Percentiles rank a stretch among this genome's conserved stretches.
Evolutionary conservation across 2,329 filamentous ascomycete genomes (phyloP).

Genomic region (Proliferodiscus dingleyae): DNA sequence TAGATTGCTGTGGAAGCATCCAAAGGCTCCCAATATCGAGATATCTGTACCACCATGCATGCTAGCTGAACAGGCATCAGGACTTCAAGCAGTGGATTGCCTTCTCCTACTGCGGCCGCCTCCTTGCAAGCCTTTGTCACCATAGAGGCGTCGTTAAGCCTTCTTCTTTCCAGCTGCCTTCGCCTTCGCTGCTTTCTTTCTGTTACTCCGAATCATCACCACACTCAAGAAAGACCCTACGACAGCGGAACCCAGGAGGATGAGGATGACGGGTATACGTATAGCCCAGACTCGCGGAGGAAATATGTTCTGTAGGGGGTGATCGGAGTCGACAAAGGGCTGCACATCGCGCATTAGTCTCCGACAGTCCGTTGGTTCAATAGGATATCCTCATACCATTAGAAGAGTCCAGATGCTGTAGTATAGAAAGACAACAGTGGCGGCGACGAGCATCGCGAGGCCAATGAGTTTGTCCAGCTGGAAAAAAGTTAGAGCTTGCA

Average conservation of each 20-base stretch:
- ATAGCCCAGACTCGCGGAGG: conserved; percentile 98
- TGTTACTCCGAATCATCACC: conserved; percentile 98
- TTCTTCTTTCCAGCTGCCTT: conserved; percentile 85
- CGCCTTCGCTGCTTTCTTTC: conserved; percentile 93
- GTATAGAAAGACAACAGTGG: conserved; percentile 74
- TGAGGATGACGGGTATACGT: conserved; percentile 93
- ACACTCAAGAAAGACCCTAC: conserved; percentile 93
- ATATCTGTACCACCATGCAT: background rate
- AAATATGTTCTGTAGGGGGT: conserved; percentile 91
- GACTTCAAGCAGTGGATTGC: background rate
- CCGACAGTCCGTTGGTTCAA: conserved; percentile 5
- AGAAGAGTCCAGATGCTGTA: conserved; percentile 97
- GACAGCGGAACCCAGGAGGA: conserved; percentile 85
- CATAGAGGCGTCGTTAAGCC: conserved; percentile 50
- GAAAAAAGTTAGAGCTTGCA: conserved; percentile 13
- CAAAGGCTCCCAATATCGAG: background rate
- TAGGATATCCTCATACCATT: conserved; percentile 61
- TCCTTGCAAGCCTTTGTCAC: too few species aligned
- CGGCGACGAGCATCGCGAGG: conserved; percentile 70
- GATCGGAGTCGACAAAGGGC: conserved; percentile 96
- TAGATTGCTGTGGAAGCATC: background rate
- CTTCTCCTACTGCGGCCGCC: background rate
- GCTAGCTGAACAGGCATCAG: too few species aligned
- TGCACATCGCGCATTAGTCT: conserved; percentile 36
- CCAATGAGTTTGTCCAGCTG: conserved; percentile 88